Conservation (phyloP, 352 stramenopile genomes). For the Globisporangium orthogonon region DNA sequence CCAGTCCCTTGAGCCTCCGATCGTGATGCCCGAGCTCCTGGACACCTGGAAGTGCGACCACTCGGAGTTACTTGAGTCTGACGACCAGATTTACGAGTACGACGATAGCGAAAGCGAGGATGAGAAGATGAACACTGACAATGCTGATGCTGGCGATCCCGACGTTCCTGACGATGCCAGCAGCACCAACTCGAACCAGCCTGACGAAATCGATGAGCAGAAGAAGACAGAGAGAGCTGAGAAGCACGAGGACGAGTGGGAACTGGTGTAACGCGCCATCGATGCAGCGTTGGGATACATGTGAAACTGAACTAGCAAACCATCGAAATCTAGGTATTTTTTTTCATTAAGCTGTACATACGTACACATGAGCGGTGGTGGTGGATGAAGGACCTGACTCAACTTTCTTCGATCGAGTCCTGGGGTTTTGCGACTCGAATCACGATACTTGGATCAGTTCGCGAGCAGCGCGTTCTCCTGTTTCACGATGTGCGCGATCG, state of each 20-base stretch:
- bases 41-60: background rate
- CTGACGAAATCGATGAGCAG: background rate
- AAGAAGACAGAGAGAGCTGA: background rate
- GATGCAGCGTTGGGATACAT: too few relatives aligned
- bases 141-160: background rate
- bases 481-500: slow-evolving; percentile 39
- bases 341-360: background rate
- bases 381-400: background rate
- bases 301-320: too few relatives aligned
- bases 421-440: too few relatives aligned
- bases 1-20: background rate
- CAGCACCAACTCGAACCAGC: background rate
- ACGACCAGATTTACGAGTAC: background rate
- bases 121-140: background rate
- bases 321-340: background rate
- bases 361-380: background rate
- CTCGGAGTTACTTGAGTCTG: background rate
- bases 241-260: background rate
- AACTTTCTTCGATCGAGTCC: too few relatives aligned
- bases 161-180: background rate
- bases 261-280: background rate
- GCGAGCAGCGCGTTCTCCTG: slow-evolving; percentile 15
- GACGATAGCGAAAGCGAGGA: background rate
- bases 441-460: background rate
- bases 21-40: background rate